These are phyloP conservation scores for Phyllosticta citrichinensis DNA, from an alignment of 2,329 filamentous ascomycete species.

Conservation along the genomic window DNA sequence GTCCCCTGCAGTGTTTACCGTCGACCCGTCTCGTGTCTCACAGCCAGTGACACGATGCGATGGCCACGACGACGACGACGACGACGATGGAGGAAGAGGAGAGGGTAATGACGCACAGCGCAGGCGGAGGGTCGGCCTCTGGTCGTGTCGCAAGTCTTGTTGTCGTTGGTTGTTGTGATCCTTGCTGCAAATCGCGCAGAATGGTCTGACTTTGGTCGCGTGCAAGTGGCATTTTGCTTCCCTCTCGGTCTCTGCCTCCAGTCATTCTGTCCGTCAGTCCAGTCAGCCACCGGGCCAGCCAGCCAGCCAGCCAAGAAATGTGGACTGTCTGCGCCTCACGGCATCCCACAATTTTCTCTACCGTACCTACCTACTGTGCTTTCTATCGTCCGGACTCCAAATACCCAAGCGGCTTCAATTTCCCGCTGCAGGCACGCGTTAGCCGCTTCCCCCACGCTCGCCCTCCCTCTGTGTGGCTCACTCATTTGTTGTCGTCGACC, in stretches of 20 bases:
- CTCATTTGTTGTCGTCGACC: not conserved
- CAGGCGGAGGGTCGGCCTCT: not conserved
- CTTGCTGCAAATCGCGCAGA: not conserved
- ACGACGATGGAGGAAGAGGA: not conserved
- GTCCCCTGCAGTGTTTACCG: not conserved
- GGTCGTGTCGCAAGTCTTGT: not conserved
- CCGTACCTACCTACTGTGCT: not conserved
- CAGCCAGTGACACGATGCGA: not conserved
- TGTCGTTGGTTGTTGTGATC: not conserved
- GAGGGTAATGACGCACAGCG: not conserved
- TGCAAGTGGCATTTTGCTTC: not conserved
- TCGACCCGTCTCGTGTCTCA: not conserved
- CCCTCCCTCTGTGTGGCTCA: not conserved
- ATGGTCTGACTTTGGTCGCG: not conserved
- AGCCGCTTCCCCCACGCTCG: not conserved
- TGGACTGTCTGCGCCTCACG: not conserved
- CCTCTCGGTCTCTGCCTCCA: not conserved
- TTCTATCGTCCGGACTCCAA: no score
- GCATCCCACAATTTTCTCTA: not conserved
- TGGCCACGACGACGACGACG: not conserved
- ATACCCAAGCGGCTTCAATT: not conserved
- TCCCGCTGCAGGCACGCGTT: not conserved
- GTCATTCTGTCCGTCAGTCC: no score
- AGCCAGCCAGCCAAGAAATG: not conserved
- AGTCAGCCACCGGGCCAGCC: not conserved